Conservation (phyloP, 257 asterid genomes). For the Solanum ahanhuiri region DNA sequence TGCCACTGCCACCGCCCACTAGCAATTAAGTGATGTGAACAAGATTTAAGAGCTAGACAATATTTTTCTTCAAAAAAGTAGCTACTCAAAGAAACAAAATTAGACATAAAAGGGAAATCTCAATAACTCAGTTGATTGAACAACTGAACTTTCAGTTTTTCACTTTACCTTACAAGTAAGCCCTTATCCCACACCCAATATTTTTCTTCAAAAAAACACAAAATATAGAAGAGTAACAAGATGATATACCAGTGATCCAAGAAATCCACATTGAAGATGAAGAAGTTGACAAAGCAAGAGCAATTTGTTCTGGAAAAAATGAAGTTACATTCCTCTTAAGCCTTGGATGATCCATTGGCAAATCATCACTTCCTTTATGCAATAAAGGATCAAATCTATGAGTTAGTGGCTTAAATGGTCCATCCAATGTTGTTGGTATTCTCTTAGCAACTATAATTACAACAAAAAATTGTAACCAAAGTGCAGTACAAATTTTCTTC, state of each 20-base stretch:
- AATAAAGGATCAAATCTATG: slow-evolving; percentile 43
- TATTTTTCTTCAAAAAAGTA: neutral
- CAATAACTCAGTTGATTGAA: neutral
- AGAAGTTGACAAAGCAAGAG: slow-evolving; percentile 54
- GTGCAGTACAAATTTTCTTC: neutral
- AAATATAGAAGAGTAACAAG: neutral
- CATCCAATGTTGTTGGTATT: slow-evolving; percentile 61
- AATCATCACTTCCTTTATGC: slow-evolving; percentile 68
- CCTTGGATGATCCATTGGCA: slow-evolving; percentile 71
- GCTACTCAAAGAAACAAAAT: neutral
- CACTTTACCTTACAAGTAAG: neutral
- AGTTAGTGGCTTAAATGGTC: slow-evolving; percentile 69
- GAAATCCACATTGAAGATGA: slow-evolving; percentile 70
- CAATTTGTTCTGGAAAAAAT: slow-evolving; percentile 64
- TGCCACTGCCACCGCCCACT: too few species aligned
- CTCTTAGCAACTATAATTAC: neutral
- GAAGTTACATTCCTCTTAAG: slow-evolving; percentile 39
- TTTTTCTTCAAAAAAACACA: neutral
- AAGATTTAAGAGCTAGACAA: neutral
- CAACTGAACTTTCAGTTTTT: too few species aligned
- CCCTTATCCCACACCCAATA: neutral
- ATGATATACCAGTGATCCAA: slow-evolving; percentile 66
- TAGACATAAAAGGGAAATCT: neutral
- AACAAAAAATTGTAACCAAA: neutral
- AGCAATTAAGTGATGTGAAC: neutral